Base-by-base conservation (phyloP, 2,329 filamentous ascomycete genomes). In the Rhytidhysteron rufulum region DNA sequence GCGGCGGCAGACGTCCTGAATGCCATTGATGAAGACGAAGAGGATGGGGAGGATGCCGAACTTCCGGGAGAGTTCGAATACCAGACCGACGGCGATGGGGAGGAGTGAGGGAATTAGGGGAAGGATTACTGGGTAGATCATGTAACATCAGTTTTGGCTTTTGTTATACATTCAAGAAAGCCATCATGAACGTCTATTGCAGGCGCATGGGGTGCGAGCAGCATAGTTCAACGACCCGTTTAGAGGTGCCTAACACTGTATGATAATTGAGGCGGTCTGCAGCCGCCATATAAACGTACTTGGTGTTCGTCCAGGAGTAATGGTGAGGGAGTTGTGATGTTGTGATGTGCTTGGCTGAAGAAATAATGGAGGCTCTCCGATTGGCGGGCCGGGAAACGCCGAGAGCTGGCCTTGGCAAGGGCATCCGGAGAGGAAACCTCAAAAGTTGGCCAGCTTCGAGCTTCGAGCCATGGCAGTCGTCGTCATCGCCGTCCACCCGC, bases 1-100 rank as follows among this genome's bases (percentile, higher is more conserved):
- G 84, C 85, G 0, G 85, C 85, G 0, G 88, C 86, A 0, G 86
- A 84, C 41, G 87, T 94, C 2, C 70, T 95, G 52, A 95, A 86
- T 4, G 85, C 89, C 5, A 81, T 95, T 4, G 90, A 96, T 55
- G 91, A 97, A 65, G 86, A 91, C 54, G 80, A 75, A 8, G 85
- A 88, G 46, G 82, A 75, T 24, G 83, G 79, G 10, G 83, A 85
- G 53, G 87, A 91, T 60, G 87, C 87, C 2, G 70, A 76, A 27
- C 63, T 80, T 5, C 88, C 87, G 4, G 69, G 71, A 9, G 83
- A 87, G 37, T 93, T 93, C 66, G 85, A 91, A 45, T 90, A 93
- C 63, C 82, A 84, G 53, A 83, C 83, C 4, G 85, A 88, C 39
- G 77, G 73, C 2, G 80, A 80, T 34, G 67, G 62, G 8, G 67